Evolutionary conservation across 495 filamentous ascomycete species (phyloP).

Genomic region (Echria macrotheca): DNA sequence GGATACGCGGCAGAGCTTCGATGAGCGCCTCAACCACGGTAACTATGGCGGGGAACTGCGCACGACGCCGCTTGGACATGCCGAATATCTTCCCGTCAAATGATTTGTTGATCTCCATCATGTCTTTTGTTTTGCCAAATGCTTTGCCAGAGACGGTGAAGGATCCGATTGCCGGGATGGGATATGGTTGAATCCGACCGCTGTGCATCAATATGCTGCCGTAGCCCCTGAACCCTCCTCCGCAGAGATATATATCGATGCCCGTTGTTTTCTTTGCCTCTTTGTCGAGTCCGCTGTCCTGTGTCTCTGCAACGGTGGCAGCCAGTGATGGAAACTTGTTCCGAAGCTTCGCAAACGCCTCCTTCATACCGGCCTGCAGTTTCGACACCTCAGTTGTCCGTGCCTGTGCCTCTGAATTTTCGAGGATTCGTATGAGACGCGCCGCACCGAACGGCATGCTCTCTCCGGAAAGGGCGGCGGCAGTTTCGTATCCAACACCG

Average conservation of each 20-base stretch:
- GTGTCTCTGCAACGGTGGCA: constrained; percentile 40
- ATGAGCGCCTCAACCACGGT: constrained; percentile 69
- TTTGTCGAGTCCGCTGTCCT: constrained; percentile 46
- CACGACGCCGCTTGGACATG: constrained; percentile 72
- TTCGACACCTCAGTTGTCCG: constrained; percentile 47
- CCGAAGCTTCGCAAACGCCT: constrained; percentile 61
- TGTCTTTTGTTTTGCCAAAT: constrained; percentile 56
- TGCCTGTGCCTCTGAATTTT: constrained; percentile 36
- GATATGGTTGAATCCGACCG: constrained; percentile 66
- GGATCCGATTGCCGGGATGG: constrained; percentile 78
- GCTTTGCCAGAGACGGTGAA: constrained; percentile 57
- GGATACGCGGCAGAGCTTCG: constrained; percentile 63
- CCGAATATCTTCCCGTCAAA: constrained; percentile 64
- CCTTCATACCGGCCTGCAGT: constrained; percentile 52
- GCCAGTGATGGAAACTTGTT: constrained; percentile 43
- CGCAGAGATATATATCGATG: constrained; percentile 76
- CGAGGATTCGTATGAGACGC: constrained; percentile 60
- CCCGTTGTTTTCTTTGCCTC: constrained; percentile 43
- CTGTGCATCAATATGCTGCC: constrained; percentile 76
- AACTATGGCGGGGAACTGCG: constrained; percentile 78
- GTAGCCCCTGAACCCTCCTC: constrained; percentile 87
- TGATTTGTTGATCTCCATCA: constrained; percentile 51
- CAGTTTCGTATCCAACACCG: constrained; percentile 37
- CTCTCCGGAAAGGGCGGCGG: constrained; percentile 43
- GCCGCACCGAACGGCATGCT: constrained; percentile 84